A percentile compares a stretch with the other conserved stretches of the same genome.
phyloP scores from a whole-genome alignment of 2,329 filamentous ascomycete genomes.

The Seiridium cupressi region DNA sequence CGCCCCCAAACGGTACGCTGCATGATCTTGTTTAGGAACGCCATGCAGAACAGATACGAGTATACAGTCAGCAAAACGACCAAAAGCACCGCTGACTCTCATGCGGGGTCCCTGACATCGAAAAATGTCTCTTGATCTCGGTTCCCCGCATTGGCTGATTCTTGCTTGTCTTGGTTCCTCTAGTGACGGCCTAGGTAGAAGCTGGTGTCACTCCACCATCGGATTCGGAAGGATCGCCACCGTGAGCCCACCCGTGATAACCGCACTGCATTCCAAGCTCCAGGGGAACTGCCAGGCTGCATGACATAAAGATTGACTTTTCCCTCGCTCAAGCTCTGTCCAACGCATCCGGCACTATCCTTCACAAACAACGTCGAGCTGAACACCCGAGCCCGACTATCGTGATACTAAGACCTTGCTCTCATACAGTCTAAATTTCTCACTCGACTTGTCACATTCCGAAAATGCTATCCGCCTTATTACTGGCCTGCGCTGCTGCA shows the following conservation, averaged over 20 bases:
- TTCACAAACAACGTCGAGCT: no score
- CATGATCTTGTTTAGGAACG: background rate
- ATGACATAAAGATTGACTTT: background rate
- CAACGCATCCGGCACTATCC: background rate
- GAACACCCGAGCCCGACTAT: background rate
- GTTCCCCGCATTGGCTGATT: slow-evolving; percentile 2
- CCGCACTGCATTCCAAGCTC: background rate
- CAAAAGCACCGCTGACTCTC: no score
- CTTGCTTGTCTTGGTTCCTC: background rate
- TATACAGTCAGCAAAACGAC: background rate
- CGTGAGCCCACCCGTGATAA: background rate
- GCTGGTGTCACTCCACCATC: background rate
- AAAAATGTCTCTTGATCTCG: background rate
- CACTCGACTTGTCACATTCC: background rate
- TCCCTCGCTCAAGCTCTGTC: background rate
- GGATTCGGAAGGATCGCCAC: background rate
- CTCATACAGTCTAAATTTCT: background rate
- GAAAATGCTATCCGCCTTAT: background rate
- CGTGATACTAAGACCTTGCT: background rate
- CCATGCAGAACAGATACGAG: background rate
- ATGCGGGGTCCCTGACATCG: background rate
- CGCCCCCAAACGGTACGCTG: background rate
- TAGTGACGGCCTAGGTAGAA: background rate
- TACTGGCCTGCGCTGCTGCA: slow-evolving; percentile 13
- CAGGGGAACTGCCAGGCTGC: background rate